These are phyloP conservation scores for Coniferiporia sulphurascens DNA, from an alignment of 1,284 basidiomycete species.

Conservation along the genomic window DNA sequence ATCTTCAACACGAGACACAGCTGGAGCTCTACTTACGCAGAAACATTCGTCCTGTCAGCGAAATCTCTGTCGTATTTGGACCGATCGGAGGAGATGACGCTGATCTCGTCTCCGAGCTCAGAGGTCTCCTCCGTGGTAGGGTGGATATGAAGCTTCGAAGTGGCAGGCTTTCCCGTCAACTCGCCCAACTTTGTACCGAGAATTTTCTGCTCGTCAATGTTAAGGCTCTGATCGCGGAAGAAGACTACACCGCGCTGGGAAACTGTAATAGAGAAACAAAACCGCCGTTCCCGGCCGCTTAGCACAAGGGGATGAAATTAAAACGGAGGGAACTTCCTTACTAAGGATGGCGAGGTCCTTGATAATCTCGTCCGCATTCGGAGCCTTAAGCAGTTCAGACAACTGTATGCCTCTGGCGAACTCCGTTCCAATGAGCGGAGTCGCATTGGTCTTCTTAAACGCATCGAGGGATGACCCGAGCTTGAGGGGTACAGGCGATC, in stretches of 20 bases:
- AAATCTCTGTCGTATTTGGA: constrained; percentile 6
- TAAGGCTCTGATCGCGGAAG: constrained; percentile 54
- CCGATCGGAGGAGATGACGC: constrained; percentile 41
- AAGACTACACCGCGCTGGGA: constrained; percentile 71
- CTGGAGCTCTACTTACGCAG: background rate
- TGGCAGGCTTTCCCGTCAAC: constrained; percentile 51
- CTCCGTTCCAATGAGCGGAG: constrained; percentile 36
- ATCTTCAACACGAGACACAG: background rate
- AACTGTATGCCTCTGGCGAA: constrained; percentile 37
- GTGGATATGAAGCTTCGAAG: constrained; percentile 57
- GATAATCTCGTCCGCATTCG: constrained; percentile 39
- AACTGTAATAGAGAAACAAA: constrained; percentile 24
- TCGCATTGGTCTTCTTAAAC: constrained; percentile 22
- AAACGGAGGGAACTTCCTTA: background rate
- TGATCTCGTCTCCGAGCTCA: constrained; percentile 46
- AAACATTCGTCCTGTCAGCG: background rate
- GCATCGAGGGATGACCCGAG: constrained; percentile 14
- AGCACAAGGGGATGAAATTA: background rate
- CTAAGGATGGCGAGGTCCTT: constrained; percentile 46
- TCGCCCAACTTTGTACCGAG: constrained; percentile 48
- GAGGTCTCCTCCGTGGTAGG: constrained; percentile 52
- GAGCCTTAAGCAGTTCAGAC: constrained; percentile 32
- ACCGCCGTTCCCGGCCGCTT: too few species aligned
- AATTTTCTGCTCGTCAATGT: constrained; percentile 39
- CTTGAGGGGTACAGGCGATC: constrained; percentile 12